These are phyloP conservation scores for Colletotrichum tropicale DNA, from an alignment of 2,329 filamentous ascomycete genomes.

Conservation along the genomic window DNA sequence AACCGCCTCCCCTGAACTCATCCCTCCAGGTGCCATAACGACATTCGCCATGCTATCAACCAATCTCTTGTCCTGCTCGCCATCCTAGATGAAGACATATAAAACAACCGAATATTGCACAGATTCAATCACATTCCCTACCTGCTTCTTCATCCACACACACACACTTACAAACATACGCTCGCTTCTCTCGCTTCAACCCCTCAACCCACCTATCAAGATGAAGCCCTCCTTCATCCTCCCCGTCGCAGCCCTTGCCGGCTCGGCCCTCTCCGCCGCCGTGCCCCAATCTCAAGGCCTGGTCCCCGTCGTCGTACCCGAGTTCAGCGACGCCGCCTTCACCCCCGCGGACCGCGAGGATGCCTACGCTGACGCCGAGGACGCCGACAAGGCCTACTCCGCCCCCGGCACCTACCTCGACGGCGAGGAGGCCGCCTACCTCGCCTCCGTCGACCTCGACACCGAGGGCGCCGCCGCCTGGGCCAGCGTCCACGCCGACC, in stretches of 20 bases:
- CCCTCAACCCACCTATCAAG: background rate
- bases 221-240: slow-evolving; percentile 6
- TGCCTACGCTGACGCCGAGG: background rate
- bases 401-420: background rate
- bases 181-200: background rate
- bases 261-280: background rate
- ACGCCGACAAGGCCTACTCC: background rate
- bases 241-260: background rate
- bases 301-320: background rate
- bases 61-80: background rate
- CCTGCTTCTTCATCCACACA: background rate
- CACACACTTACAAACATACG: background rate
- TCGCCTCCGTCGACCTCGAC: background rate
- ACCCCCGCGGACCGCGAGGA: background rate
- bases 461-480: background rate
- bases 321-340: background rate
- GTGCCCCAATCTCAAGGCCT: background rate
- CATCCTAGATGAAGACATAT: background rate
- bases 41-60: background rate
- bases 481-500: background rate
- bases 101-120: background rate
- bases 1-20: background rate
- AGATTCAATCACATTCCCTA: background rate
- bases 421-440: background rate
- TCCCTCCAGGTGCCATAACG: background rate